Evolutionary conservation across 2,329 filamentous ascomycete genomes (phyloP), one percentile per base, ranked within the genome.

Genomic region (Penicillium sclerotiorum): DNA sequence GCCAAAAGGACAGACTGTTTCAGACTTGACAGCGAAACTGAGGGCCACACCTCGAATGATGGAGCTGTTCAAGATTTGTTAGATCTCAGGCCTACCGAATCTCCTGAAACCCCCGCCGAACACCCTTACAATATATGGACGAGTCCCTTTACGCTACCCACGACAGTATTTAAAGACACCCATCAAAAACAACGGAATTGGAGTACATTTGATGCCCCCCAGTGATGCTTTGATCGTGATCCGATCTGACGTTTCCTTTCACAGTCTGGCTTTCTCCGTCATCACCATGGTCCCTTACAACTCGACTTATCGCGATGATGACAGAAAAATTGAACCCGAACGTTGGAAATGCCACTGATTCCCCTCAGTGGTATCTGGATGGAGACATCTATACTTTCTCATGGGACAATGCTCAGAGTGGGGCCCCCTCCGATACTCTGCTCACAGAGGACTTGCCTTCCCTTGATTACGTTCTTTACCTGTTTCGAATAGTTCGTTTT

Each of bases 401-500:
- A n/a, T 53, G 47, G 51, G 41, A 39, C 11, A 35, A 25, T 12
- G 18, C 25, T 11, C 12, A 27, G 2, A 33, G 8, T n/a, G n/a
- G n/a, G 6, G 17, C 7, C 8, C 13, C 17, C 8, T 8, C 12
- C 25, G 25, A 28, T n/a, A n/a, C n/a, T n/a, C n/a, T n/a, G n/a
- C n/a, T n/a, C 25, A 51, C 50, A 11, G 52, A 33, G n/a, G 42
- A 47, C 3, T 17, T 60, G 9, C 53, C 57, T 18, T 55, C 57
- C 5, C 43, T 50, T 8, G 53, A 60, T 27, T 44, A 60, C 21
- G 49, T 55, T 18, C 45, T 58, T 18, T 52, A 58, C 30, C 45
- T 56, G 0, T 58, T 60, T 20, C 49, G 56, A 13, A 55, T 50
- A 2, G 57, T 58, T n/a, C 50, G 53, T 12, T 54, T 54, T n/a